These are phyloP conservation scores for Ceratocystis diversiconidia DNA, from an alignment of 2,329 filamentous ascomycete genomes.

Conservation along the genomic window DNA sequence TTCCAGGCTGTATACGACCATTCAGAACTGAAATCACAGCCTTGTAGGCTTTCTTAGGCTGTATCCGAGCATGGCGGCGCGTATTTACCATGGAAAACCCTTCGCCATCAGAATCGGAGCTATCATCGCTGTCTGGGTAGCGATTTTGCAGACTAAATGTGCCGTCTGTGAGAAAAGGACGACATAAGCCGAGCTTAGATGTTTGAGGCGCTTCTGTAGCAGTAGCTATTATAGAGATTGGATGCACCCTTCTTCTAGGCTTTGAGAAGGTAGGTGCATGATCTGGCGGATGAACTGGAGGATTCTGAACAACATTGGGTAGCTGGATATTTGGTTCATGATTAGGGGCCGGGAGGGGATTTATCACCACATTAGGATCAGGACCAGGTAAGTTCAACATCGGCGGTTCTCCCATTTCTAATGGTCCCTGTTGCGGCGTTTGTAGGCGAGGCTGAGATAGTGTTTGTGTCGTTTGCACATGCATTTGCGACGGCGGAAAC, in stretches of 20 bases:
- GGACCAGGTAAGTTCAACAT: background rate
- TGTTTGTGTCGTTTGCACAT: background rate
- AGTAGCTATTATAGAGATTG: background rate
- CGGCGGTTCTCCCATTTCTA: background rate
- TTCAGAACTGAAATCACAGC: constrained; percentile 30
- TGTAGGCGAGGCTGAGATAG: background rate
- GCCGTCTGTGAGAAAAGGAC: constrained; percentile 18
- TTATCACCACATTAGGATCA: background rate
- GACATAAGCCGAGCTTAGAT: constrained; percentile 19
- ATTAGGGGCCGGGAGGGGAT: background rate
- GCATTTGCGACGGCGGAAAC: background rate
- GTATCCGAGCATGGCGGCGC: constrained; percentile 29
- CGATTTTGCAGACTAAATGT: constrained; percentile 10
- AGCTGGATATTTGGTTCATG: background rate
- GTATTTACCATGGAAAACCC: constrained; percentile 23
- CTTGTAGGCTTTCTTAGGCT: constrained; percentile 30
- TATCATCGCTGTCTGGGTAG: constrained; percentile 11
- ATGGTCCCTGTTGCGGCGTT: no score
- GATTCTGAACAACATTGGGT: background rate
- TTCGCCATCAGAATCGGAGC: constrained; percentile 18
- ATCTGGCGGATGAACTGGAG: background rate
- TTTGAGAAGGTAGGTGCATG: background rate
- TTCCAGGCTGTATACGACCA: constrained; percentile 14
- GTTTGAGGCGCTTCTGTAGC: background rate
- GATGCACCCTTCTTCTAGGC: background rate